Evolutionary conservation across 1,284 basidiomycete species (phyloP), one percentile per base, ranked within the genome.

Genomic region (Sporisorium exsertum): DNA sequence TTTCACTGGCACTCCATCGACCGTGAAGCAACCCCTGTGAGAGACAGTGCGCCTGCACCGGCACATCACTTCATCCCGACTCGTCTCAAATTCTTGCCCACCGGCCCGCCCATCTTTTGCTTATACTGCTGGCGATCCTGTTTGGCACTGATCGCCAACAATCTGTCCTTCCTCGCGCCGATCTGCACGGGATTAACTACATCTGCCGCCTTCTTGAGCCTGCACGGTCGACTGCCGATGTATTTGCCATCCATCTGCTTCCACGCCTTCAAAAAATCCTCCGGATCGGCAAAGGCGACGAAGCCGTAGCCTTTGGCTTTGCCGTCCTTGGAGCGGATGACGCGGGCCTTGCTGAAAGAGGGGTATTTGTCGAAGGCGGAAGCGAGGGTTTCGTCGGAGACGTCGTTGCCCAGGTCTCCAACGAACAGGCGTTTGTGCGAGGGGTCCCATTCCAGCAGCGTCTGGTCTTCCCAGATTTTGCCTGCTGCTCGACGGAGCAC

Each of bases 371-470:
- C 68, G 87, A 99, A 99, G 3, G 96, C 95, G 79, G 93, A 93
- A 55, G 94, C 88, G 20, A 98, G 89, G 15, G 94, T 92, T 80
- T 96, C 93, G 82, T 99, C 97, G 58, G 94, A 94, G 32, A 99
- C 95, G 87, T 99, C 97, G 84, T 98, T 98, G 81, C 95, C 97
- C 45, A 99, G 89, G 86, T 99, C 96, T 54, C 97, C 97, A 24
- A 99, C 94, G 82, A 99, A 99, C 50, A 99, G 88, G 32, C 97
- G 91, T 88, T 97, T 99, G 94, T 97, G 99, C 15, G 93, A 94
- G 51, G 97, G 93, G 87, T 95, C 97, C 97, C 97, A 99, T 75
- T 99, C 97, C 18, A 99, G 87, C 58, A 99, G 87, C 2, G 94
- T 97, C 86, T 94, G 93, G 86, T 99, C 97, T 86, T 99, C 97